Conservation (phyloP, 1,139 yeast species). For the Yamadazyma dushanensis region DNA sequence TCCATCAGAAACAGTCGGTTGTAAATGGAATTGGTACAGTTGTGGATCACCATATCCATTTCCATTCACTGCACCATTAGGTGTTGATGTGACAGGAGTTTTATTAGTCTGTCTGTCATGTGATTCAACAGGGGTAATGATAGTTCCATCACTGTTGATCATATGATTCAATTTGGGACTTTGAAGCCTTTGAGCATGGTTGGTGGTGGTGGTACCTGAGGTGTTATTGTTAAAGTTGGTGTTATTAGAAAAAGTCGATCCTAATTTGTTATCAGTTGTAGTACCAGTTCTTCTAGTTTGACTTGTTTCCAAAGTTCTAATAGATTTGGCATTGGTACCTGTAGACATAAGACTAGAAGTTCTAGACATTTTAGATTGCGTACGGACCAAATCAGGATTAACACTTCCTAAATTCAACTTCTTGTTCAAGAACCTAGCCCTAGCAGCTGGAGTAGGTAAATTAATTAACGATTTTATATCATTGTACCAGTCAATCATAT, state of each 20-base stretch:
- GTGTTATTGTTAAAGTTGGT: slow-evolving; percentile 15
- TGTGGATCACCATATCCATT: slow-evolving; percentile 7
- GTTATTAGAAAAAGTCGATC: slow-evolving; percentile 7
- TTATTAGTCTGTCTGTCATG: slow-evolving; percentile 14
- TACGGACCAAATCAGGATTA: slow-evolving; percentile 17
- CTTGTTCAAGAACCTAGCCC: slow-evolving; percentile 32
- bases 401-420: slow-evolving; percentile 16
- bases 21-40: slow-evolving; percentile 4
- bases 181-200: slow-evolving; percentile 15
- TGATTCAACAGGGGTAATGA: slow-evolving; percentile 44
- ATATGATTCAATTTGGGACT: slow-evolving; percentile 42
- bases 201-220: slow-evolving; percentile 32
- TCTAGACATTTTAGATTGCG: slow-evolving; percentile 23
- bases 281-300: slow-evolving; percentile 12
- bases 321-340: slow-evolving; percentile 23
- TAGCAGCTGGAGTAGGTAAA: slow-evolving; percentile 54
- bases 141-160: slow-evolving; percentile 51
- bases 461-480: slow-evolving; percentile 68
- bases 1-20: slow-evolving; percentile 4
- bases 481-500: slow-evolving; percentile 82
- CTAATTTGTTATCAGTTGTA: slow-evolving; percentile 12
- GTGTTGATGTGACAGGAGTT: slow-evolving; percentile 13
- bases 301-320: slow-evolving; percentile 24
- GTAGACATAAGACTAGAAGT: slow-evolving; percentile 29
- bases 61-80: slow-evolving; percentile 5